Percentiles rank a stretch among this genome's conserved stretches.
These are phyloP conservation scores for Kwoniella shandongensis DNA, from an alignment of 768 basidiomycete species.

Conservation along the genomic window DNA sequence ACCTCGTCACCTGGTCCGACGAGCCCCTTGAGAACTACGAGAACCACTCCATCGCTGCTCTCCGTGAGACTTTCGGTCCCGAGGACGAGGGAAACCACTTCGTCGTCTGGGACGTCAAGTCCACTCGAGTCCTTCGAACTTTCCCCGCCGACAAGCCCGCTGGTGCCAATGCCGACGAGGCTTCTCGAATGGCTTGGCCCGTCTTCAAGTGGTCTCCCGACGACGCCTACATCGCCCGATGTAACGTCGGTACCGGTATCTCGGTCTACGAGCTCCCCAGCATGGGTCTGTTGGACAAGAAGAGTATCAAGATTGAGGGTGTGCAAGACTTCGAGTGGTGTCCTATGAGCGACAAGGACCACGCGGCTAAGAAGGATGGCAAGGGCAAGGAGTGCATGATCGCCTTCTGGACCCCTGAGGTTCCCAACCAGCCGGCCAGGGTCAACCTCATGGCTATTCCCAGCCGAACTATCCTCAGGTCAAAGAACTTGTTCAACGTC, in stretches of 20 bases:
- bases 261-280: slow-evolving; percentile 92
- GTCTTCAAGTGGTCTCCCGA: slow-evolving; percentile 96
- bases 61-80: slow-evolving; percentile 55
- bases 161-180: slow-evolving; percentile 54
- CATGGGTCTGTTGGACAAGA: slow-evolving; percentile 93
- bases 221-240: slow-evolving; percentile 87
- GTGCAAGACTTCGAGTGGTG: slow-evolving; percentile 99
- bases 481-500: slow-evolving; percentile 97
- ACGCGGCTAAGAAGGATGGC: slow-evolving; percentile 66
- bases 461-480: slow-evolving; percentile 73
- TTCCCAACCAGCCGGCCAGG: slow-evolving; percentile 90
- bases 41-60: slow-evolving; percentile 68
- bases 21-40: slow-evolving; percentile 85
- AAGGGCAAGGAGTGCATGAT: slow-evolving; percentile 80
- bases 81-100: slow-evolving; percentile 96
- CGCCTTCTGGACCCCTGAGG: slow-evolving; percentile 97
- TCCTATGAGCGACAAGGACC: slow-evolving; percentile 84
- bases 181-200: slow-evolving; percentile 65
- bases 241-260: slow-evolving; percentile 88
- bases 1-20: slow-evolving; percentile 95
- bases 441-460: slow-evolving; percentile 92
- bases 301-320: slow-evolving; percentile 94
- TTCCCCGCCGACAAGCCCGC: slow-evolving; percentile 62
- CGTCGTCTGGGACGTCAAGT: slow-evolving; percentile 98
- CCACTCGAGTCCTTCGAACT: slow-evolving; percentile 85